Conservation (phyloP, 2,329 filamentous ascomycete species). For the Colletotrichum viniferum region DNA sequence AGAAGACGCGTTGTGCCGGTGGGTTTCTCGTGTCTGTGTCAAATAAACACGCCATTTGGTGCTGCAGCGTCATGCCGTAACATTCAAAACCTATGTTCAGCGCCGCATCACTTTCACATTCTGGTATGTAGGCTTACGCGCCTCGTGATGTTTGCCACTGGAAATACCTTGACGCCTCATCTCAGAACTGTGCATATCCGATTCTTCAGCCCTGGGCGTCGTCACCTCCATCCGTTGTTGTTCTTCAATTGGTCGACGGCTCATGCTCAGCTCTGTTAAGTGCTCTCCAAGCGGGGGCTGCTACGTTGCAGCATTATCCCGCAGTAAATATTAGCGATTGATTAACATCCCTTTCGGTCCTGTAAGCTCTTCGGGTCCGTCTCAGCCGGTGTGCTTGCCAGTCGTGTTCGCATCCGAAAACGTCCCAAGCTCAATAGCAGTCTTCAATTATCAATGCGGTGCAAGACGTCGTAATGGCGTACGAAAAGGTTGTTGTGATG, state of each 20-base stretch:
- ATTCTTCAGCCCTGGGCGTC: not conserved
- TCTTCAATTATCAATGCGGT: not conserved
- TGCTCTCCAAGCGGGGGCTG: not conserved
- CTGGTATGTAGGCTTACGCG: not conserved
- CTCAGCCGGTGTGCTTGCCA: not conserved
- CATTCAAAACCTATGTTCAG: not conserved
- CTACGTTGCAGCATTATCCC: not conserved
- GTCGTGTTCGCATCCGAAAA: not conserved
- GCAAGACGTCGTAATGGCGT: not conserved
- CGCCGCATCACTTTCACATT: not conserved
- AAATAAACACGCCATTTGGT: not conserved
- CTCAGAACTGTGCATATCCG: not conserved
- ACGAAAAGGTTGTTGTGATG: not conserved
- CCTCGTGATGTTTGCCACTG: not conserved
- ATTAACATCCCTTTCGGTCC: not conserved
- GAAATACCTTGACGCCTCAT: not conserved
- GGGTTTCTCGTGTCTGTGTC: not conserved
- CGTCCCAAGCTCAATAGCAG: not conserved
- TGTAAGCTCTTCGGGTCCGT: not conserved
- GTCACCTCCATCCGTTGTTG: not conserved
- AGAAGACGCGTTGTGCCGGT: not conserved
- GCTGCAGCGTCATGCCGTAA: not conserved
- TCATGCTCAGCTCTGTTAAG: not conserved
- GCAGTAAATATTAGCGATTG: not conserved
- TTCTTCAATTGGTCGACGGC: not conserved